Evolutionary conservation across 768 basidiomycete species (phyloP).

Genomic region (Amanita jacksonii): DNA sequence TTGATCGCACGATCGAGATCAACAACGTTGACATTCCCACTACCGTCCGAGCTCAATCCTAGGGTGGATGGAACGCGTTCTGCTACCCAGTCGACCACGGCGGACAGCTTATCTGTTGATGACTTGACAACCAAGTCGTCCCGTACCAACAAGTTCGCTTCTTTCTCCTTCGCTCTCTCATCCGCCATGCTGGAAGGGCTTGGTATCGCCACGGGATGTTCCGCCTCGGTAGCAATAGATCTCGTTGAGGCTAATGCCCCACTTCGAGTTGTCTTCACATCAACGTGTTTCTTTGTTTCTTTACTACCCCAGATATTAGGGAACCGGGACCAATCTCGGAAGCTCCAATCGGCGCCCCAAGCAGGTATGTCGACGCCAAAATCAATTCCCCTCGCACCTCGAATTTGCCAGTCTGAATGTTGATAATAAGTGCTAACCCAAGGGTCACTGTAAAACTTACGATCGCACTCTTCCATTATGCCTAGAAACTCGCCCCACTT

Average conservation of each 20-base stretch:
- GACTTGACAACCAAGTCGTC: conserved; percentile 51
- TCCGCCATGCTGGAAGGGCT: not conserved
- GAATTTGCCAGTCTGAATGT: conserved; percentile 74
- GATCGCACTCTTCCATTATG: conserved; percentile 81
- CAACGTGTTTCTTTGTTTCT: conserved; percentile 35
- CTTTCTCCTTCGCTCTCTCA: conserved; percentile 9
- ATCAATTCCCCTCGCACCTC: conserved; percentile 79
- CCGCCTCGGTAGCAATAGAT: conserved; percentile 9
- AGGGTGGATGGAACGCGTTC: conserved; percentile 28
- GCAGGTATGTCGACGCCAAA: conserved; percentile 46
- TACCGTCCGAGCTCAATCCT: conserved; percentile 5
- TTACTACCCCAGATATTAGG: conserved; percentile 52
- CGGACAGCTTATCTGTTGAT: conserved; percentile 64
- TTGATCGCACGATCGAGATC: conserved; percentile 16
- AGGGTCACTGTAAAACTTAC: conserved; percentile 20
- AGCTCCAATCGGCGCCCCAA: conserved; percentile 36
- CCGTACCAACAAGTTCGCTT: conserved; percentile 21
- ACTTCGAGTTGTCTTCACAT: not conserved
- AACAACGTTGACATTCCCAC: conserved; percentile 7
- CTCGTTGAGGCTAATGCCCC: not conserved
- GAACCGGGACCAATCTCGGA: conserved; percentile 57
- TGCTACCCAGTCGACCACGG: conserved; percentile 72
- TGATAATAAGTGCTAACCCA: not conserved
- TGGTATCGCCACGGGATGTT: not conserved
- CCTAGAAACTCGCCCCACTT: conserved; percentile 97